phyloP scores from a whole-genome alignment of 2,329 filamentous ascomycete species.

The Bimuria novae-zelandiae region DNA sequence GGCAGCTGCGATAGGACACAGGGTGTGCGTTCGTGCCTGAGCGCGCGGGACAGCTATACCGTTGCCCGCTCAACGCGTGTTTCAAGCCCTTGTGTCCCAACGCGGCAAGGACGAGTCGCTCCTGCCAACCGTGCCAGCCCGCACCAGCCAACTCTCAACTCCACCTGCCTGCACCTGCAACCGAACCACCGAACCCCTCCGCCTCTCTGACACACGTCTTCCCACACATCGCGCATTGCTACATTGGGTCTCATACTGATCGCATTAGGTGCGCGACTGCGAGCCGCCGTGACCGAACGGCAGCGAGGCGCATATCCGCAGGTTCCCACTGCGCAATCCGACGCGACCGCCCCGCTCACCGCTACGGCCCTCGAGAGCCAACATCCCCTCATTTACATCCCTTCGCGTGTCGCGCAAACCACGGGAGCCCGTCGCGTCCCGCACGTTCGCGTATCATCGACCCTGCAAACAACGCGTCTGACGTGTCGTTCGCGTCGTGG shows the following conservation, averaged over 20 bases:
- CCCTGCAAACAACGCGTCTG: conserved; percentile 20
- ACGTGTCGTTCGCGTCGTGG: conserved; percentile 34
- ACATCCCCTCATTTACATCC: conserved; percentile 15
- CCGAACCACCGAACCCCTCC: too few species aligned
- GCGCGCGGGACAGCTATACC: conserved; percentile 1
- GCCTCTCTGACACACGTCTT: conserved; percentile 17
- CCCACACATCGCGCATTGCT: conserved; percentile 2
- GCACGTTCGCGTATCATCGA: conserved; percentile 5
- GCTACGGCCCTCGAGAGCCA: conserved; percentile 14
- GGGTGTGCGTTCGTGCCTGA: conserved; percentile 4
- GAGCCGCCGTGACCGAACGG: background rate
- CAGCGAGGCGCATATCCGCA: conserved; percentile 5
- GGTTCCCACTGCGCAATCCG: conserved; percentile 14
- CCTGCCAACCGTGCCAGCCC: conserved; percentile 1
- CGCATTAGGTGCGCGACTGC: conserved; percentile 18
- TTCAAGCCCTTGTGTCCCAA: background rate
- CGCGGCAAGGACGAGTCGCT: background rate
- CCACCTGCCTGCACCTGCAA: too few species aligned
- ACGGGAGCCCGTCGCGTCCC: conserved; percentile 14
- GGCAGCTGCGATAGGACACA: background rate
- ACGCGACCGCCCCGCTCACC: conserved; percentile 24
- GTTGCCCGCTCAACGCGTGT: background rate
- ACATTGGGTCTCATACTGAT: conserved; percentile 13
- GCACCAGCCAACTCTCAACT: conserved; percentile 1
- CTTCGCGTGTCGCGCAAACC: conserved; percentile 11